These are phyloP conservation scores for Priceomyces haplophilus DNA, from an alignment of 805 yeast genomes.

Conservation along the genomic window DNA sequence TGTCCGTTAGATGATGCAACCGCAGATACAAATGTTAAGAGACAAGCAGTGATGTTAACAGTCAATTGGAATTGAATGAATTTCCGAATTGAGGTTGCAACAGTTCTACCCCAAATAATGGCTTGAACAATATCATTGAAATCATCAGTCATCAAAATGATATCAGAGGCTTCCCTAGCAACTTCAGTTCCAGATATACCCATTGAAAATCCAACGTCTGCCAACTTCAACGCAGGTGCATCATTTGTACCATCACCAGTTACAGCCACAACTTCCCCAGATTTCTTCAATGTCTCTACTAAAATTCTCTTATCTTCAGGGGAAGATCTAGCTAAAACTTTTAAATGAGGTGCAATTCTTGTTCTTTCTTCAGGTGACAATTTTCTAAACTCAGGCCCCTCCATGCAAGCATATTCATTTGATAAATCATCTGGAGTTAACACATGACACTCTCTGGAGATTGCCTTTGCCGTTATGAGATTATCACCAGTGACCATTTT, in stretches of 20 bases:
- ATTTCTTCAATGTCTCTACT: conserved; percentile 72
- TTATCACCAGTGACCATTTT: conserved; percentile 99
- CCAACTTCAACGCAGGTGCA: conserved; percentile 94
- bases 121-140: conserved; percentile 94
- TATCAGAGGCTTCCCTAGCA: conserved; percentile 95
- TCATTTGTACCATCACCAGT: conserved; percentile 99
- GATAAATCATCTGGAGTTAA: conserved; percentile 49
- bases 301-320: conserved; percentile 92
- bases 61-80: conserved; percentile 96
- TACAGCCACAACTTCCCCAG: conserved; percentile 95
- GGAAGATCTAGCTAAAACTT: conserved; percentile 88
- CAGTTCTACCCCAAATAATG: conserved; percentile 98
- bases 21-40: conserved; percentile 89
- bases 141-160: conserved; percentile 90
- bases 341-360: conserved; percentile 64
- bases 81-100: conserved; percentile 88
- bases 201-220: conserved; percentile 98
- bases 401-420: conserved; percentile 69
- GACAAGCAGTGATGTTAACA: conserved; percentile 95
- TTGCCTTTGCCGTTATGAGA: conserved; percentile 84
- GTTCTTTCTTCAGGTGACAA: conserved; percentile 55
- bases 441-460: conserved; percentile 84
- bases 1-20: conserved; percentile 75
- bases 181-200: conserved; percentile 98
- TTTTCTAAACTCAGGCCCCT: conserved; percentile 86